Evolutionary conservation across 805 yeast species (phyloP), one percentile per base, ranked within the genome.

Genomic region (Starmera amethionina): DNA sequence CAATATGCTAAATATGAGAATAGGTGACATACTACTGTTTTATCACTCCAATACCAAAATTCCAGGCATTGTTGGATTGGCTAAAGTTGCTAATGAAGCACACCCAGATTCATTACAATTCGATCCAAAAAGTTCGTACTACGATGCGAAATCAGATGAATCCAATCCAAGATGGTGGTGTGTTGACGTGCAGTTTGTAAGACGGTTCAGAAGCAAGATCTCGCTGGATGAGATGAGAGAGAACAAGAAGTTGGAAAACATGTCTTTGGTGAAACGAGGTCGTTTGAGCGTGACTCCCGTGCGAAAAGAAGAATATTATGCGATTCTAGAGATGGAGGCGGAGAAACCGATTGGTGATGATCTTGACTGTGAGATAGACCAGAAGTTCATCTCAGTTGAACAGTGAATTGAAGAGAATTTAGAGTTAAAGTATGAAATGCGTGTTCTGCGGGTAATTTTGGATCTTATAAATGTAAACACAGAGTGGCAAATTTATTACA

Each of bases 111-210:
- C 46, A 12, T 46, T 58, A 29, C 74, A 68, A 31, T 68, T 67
- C 43, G 70, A 72, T 44, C 44, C 57, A 4, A 59, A 56, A 29
- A 63, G 68, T 30, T 62, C 69, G 4, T 72, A 75, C 45, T 75
- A 55, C 46, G 82, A 74, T 47, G 42, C 75, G 0, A 72, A 70
- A 46, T 56, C 73, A 0, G 54, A 63, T 1, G 38, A 36, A 19
- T 70, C 64, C 12, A 49, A 47, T 9, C 78, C 79, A 8, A 57
- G 65, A 41, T 75, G 82, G 82, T 73, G 75, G 68, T 73, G 76
- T 56, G 76, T 74, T 4, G 73, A 71, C 37, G 72, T 75, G 15
- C 50, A 49, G 32, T 73, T 70, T 47, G 49, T 54, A 25, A 56
- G 73, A 42, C 54, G 73, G 25, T 52, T 76, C 19, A 55, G 61